phyloP scores from a whole-genome alignment of 768 basidiomycete species.

The Ramaria sp. region DNA sequence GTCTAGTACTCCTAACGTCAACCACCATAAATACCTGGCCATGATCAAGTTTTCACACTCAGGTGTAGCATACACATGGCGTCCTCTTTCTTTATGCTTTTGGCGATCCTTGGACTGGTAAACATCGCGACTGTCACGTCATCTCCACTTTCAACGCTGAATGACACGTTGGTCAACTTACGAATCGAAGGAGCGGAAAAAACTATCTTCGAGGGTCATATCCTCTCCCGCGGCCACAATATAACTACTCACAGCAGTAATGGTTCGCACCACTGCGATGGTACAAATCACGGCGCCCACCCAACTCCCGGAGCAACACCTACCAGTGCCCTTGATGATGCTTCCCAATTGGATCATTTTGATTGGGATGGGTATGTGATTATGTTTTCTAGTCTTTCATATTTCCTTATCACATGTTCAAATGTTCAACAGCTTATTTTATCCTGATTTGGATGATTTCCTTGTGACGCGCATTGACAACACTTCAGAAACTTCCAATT shows the following conservation, averaged over 20 bases:
- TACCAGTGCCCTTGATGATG: conserved; percentile 34
- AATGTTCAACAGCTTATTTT: conserved; percentile 20
- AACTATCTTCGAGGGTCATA: conserved; percentile 29
- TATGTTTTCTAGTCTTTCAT: not conserved
- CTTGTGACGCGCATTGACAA: conserved; percentile 29
- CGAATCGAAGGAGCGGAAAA: conserved; percentile 27
- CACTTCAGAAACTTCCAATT: conserved; percentile 18
- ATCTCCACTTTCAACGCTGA: not conserved
- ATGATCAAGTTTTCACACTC: too few species aligned
- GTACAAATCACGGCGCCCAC: conserved; percentile 28
- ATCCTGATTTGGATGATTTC: conserved; percentile 30
- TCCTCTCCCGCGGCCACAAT: conserved; percentile 30
- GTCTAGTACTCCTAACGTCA: too few species aligned
- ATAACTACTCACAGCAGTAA: conserved; percentile 26
- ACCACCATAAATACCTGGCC: too few species aligned
- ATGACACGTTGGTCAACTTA: conserved; percentile 11
- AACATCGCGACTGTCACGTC: not conserved
- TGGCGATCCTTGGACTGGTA: not conserved
- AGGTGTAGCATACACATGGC: too few species aligned
- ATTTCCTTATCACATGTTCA: not conserved
- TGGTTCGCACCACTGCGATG: conserved; percentile 33
- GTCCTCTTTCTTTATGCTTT: too few species aligned
- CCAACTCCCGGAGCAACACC: conserved; percentile 28
- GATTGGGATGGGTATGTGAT: conserved; percentile 29
- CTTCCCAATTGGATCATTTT: conserved; percentile 22